A percentile compares a stretch with the other conserved stretches of the same genome.
These are phyloP conservation scores for Lactarius indigo DNA, from an alignment of 768 basidiomycete species.

Conservation along the genomic window DNA sequence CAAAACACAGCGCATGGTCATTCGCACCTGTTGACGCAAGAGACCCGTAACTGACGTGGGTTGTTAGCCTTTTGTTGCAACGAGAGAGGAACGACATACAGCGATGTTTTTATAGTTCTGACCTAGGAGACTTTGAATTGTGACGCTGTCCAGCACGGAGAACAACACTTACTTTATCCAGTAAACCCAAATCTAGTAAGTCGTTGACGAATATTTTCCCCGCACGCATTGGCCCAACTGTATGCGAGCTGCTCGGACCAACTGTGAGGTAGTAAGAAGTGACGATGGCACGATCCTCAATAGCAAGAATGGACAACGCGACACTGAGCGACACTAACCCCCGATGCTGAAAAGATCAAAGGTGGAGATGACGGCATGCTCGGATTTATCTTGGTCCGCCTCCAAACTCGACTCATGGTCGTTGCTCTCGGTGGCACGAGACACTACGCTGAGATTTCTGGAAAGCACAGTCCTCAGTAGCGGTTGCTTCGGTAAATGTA, in stretches of 20 bases:
- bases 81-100: slow-evolving; percentile 45
- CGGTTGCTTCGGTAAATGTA: background rate
- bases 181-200: slow-evolving; percentile 58
- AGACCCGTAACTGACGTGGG: slow-evolving; percentile 68
- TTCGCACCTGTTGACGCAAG: slow-evolving; percentile 82
- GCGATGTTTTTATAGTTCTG: slow-evolving; percentile 74
- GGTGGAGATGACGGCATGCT: slow-evolving; percentile 90
- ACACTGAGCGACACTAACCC: slow-evolving; percentile 50
- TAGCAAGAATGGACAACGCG: background rate
- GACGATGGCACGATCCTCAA: background rate
- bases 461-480: background rate
- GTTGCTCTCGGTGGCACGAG: background rate
- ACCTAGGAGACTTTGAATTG: slow-evolving; percentile 43
- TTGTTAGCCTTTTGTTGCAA: slow-evolving; percentile 10
- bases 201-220: slow-evolving; percentile 84
- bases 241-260: slow-evolving; percentile 61
- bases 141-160: background rate
- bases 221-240: slow-evolving; percentile 86
- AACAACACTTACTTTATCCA: slow-evolving; percentile 55
- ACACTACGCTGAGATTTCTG: background rate
- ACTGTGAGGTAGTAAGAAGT: slow-evolving; percentile 32
- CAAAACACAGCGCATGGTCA: background rate
- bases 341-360: slow-evolving; percentile 94
- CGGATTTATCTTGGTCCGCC: slow-evolving; percentile 28
- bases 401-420: background rate